Evolutionary conservation across 371 early-diverging fungal genomes (phyloP).

Genomic region (Batkoa obscura): DNA sequence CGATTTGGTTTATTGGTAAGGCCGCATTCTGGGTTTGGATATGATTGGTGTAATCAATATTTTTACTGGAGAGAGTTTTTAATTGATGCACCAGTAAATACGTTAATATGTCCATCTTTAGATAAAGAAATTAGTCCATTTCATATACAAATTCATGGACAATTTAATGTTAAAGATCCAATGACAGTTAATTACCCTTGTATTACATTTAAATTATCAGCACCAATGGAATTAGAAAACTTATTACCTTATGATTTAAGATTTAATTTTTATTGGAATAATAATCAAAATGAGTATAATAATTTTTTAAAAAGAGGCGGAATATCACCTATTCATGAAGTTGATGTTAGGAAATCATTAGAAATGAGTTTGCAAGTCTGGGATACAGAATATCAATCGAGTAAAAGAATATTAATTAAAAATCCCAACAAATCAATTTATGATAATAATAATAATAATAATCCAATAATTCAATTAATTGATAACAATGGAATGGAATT

Average conservation of each 20-base stretch:
- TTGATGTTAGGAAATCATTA: conserved; percentile 66
- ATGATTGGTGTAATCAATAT: conserved; percentile 45
- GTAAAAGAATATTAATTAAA: conserved; percentile 71
- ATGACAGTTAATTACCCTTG: conserved; percentile 43
- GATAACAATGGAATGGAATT: conserved; percentile 42
- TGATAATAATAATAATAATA: conserved; percentile 4
- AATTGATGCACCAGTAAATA: conserved; percentile 11
- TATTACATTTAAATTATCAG: conserved; percentile 61
- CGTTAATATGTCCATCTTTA: conserved; percentile 24
- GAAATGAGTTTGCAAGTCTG: conserved; percentile 49
- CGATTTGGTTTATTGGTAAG: conserved; percentile 54
- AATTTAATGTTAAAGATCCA: conserved; percentile 19
- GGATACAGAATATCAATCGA: conserved; percentile 28
- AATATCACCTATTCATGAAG: conserved; percentile 56
- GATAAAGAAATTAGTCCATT: conserved; percentile 33
- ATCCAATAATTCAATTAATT: conserved; percentile 25
- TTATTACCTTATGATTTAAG: conserved; percentile 61
- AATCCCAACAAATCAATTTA: conserved; percentile 47
- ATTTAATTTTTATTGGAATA: conserved; percentile 45
- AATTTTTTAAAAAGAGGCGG: conserved; percentile 50
- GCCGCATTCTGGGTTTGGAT: conserved; percentile 62
- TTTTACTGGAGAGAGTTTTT: conserved; percentile 49
- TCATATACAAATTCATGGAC: conserved; percentile 33
- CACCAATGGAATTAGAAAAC: conserved; percentile 91
- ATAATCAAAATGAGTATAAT: conserved; percentile 34